Conservation (phyloP, 2,329 filamentous ascomycete species). For the Fusarium oxysporum region DNA sequence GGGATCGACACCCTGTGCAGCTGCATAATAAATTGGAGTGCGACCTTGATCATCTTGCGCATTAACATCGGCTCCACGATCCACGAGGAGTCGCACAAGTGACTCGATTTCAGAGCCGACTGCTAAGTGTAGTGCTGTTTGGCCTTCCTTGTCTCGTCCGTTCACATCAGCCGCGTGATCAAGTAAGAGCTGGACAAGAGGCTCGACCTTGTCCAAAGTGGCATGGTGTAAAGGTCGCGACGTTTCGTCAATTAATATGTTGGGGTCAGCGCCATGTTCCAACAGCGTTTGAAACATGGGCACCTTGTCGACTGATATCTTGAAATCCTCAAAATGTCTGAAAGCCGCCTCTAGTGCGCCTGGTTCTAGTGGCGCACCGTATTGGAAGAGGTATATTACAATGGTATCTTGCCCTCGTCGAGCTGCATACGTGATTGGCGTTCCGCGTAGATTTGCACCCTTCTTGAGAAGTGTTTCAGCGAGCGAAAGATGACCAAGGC, state of each 20-base stretch:
- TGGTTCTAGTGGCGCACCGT: neutral
- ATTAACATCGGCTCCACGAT: neutral
- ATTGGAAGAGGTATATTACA: neutral
- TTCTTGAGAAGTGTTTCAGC: neutral
- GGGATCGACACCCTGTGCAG: neutral
- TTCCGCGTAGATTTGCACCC: neutral
- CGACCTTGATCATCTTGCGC: neutral
- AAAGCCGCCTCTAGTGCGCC: neutral
- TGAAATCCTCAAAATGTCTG: neutral
- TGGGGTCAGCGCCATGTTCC: neutral
- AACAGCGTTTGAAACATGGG: neutral
- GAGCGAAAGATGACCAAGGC: neutral
- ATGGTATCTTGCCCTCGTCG: neutral
- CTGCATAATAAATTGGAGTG: neutral
- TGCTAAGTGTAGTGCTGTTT: neutral
- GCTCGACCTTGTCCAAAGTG: neutral
- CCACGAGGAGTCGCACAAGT: neutral
- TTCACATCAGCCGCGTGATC: neutral
- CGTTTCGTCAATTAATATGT: neutral
- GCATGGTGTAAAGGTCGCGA: neutral
- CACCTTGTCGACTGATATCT: neutral
- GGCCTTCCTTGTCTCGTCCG: neutral
- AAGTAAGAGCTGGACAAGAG: neutral
- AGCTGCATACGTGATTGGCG: neutral
- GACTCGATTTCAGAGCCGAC: neutral